A percentile compares a stretch with the other conserved stretches of the same genome.
Conservation (phyloP, 2,329 filamentous ascomycete species). For the Elsinoe australis region DNA sequence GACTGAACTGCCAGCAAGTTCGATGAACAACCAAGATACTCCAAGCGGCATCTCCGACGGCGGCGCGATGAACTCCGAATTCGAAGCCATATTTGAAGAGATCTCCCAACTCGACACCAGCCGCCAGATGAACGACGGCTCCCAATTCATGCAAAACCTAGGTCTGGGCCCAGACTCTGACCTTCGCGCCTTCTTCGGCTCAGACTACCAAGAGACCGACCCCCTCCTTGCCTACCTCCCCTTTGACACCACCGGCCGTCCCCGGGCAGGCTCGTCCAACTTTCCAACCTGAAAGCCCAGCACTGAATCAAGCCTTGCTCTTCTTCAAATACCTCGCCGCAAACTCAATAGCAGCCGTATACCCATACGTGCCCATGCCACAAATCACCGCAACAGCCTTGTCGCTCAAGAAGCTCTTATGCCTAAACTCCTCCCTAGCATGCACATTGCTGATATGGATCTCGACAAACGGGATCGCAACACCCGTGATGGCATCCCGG, state of each 20-base stretch:
- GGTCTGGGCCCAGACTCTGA: conserved; percentile 57
- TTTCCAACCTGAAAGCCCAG: conserved; percentile 3
- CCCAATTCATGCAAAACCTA: conserved; percentile 60
- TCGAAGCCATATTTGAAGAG: conserved; percentile 45
- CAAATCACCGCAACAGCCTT: conserved; percentile 68
- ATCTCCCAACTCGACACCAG: conserved; percentile 50
- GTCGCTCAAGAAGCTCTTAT: conserved; percentile 65
- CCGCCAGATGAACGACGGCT: conserved; percentile 45
- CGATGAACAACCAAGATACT: conserved; percentile 8
- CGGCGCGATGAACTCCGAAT: conserved; percentile 8
- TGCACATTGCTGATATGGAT: conserved; percentile 72
- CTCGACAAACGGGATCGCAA: conserved; percentile 67
- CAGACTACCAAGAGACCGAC: conserved; percentile 38
- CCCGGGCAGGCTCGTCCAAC: background rate
- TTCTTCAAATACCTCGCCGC: conserved; percentile 29
- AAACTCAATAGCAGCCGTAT: conserved; percentile 41
- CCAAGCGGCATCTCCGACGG: conserved; percentile 15
- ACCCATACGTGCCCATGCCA: conserved; percentile 49
- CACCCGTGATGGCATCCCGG: conserved; percentile 63
- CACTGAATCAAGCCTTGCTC: background rate
- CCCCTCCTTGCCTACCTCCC: conserved; percentile 35
- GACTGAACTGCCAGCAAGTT: background rate
- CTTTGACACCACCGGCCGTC: conserved; percentile 15
- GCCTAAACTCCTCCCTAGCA: conserved; percentile 58
- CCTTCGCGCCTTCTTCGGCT: conserved; percentile 45